Base-by-base conservation (phyloP, 345 rosid species). In the Lepidium didymum region DNA sequence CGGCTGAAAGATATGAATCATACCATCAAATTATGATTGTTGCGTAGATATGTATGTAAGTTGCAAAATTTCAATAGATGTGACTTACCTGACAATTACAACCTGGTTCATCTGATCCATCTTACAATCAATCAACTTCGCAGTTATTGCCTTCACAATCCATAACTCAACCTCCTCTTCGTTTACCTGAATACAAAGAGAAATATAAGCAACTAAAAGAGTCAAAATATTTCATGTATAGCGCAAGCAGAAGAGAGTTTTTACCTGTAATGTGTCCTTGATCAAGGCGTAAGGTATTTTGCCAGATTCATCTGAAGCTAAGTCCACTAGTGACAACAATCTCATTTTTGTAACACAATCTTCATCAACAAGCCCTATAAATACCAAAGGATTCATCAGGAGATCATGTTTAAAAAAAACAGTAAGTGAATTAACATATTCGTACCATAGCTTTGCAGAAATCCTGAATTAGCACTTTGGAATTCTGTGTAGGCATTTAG, bases 41-140 rank as follows among this genome's bases (percentile, higher is more conserved):
- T 7, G 5, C 0, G 8, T 38, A 13, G 34, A 42, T 25, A 52
- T 27, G 12, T n/a, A 33, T 9, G 7, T 7, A 47, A 46, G 37
- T n/a, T 29, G 36, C 5, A 49, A 10, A 25, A 42, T 52, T 43
- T 53, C 7, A 25, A 40, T 37, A 21, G 25, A 45, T 25, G 64
- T 11, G 34, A 57, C 67, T 31, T 85, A 80, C 99, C 96, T 89
- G 78, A 91, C 97, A 69, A 89, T 70, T 47, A 87, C 83, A 66
- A 80, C 88, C 82, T 86, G 81, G 80, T 91, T 95, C 97, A 91
- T 83, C 83, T 95, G 97, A 76, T 95, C 96, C 86, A 95, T 91
- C 80, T 86, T 91, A 75, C 97, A 86, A 41, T 83, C 91, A 47
- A 89, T 75, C 76, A 95, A 73, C 72, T 91, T 89, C 0, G 90